Evolutionary conservation across 148 eudicot species (phyloP).

Genomic region (Fallopia convolvulus): DNA sequence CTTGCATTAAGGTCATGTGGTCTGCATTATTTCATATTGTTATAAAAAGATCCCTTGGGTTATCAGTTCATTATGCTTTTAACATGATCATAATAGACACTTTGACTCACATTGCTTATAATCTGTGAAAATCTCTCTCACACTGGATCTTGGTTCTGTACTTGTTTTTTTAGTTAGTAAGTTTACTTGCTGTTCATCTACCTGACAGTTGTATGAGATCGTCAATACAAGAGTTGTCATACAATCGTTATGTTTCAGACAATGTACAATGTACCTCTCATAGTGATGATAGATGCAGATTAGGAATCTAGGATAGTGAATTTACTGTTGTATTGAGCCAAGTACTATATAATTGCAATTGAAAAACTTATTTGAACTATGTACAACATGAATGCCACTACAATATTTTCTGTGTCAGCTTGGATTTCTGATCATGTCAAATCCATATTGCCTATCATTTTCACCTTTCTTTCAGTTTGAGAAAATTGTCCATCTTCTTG

Average conservation of each 20-base stretch:
- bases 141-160: neutral
- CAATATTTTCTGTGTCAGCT: neutral
- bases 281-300: conserved; percentile 1
- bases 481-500: neutral
- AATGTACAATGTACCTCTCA: neutral
- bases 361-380: neutral
- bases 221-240: neutral
- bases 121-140: neutral
- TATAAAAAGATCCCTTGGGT: neutral
- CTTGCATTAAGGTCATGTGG: neutral
- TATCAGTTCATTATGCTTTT: neutral
- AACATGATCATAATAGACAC: neutral
- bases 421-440: neutral
- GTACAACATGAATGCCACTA: neutral
- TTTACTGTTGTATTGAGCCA: neutral
- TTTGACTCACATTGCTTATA: neutral
- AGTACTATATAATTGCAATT: neutral
- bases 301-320: neutral
- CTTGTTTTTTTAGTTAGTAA: neutral
- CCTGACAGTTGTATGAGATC: neutral
- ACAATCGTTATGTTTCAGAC: neutral
- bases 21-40: neutral
- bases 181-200: neutral
- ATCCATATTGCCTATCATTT: neutral
- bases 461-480: neutral